Evolutionary conservation across 441 rosid species (phyloP).

Genomic region (Biscutella auriculata): DNA sequence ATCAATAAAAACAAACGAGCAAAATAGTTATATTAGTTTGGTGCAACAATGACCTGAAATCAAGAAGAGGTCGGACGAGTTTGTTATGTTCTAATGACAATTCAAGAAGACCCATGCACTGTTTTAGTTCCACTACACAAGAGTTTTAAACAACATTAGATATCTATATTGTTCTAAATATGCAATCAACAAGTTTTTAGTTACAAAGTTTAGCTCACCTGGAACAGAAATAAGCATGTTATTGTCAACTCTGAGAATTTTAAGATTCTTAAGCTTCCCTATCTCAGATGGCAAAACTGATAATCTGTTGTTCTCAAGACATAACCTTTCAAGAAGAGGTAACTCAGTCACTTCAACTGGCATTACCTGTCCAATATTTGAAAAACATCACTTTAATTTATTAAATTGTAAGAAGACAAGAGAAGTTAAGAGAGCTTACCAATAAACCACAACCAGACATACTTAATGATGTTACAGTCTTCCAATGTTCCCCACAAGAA

Average conservation of each 20-base stretch:
- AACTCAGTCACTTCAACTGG: slow-evolving; percentile 70
- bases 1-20: slow-evolving; percentile 4
- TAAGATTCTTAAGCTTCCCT: slow-evolving; percentile 61
- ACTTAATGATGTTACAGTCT: slow-evolving; percentile 54
- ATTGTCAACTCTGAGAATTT: slow-evolving; percentile 67
- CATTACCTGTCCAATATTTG: slow-evolving; percentile 35
- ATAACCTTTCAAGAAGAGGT: slow-evolving; percentile 78
- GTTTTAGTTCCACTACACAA: slow-evolving; percentile 75
- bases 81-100: slow-evolving; percentile 89
- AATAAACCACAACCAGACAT: slow-evolving; percentile 60
- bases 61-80: slow-evolving; percentile 92
- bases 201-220: slow-evolving; percentile 30
- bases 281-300: slow-evolving; percentile 80
- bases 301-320: slow-evolving; percentile 73
- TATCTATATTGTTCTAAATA: neutral
- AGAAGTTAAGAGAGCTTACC: slow-evolving; percentile 25
- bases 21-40: slow-evolving; percentile 4
- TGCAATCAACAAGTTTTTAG: neutral
- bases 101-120: slow-evolving; percentile 67
- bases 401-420: too few relatives aligned
- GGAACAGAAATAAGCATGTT: slow-evolving; percentile 84
- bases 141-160: slow-evolving; percentile 21
- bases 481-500: slow-evolving; percentile 69
- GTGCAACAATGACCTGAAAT: slow-evolving; percentile 69
- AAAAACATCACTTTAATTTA: too few relatives aligned